These are phyloP conservation scores for Fusarium austroafricanum DNA, from an alignment of 2,329 filamentous ascomycete genomes.

Conservation along the genomic window DNA sequence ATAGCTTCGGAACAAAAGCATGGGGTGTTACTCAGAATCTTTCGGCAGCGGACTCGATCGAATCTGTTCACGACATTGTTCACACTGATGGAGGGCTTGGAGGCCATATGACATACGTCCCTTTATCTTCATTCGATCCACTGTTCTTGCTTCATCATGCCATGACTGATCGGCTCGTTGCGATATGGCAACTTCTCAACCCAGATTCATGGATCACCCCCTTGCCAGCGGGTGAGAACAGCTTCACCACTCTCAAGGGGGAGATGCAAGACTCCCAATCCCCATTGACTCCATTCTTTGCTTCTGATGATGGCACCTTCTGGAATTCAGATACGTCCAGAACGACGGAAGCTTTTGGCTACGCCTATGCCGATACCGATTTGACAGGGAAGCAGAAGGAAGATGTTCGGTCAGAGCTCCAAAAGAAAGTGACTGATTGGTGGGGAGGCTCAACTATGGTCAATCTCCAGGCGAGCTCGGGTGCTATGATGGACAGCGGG, in stretches of 20 bases:
- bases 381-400: slow-evolving; percentile 39
- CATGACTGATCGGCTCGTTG: slow-evolving; percentile 79
- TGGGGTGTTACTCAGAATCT: slow-evolving; percentile 63
- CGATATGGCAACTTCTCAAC: slow-evolving; percentile 82
- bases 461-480: slow-evolving; percentile 28
- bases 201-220: slow-evolving; percentile 74
- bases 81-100: slow-evolving; percentile 69
- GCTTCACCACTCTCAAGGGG: slow-evolving; percentile 69
- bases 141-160: slow-evolving; percentile 82
- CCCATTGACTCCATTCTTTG: slow-evolving; percentile 75
- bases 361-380: slow-evolving; percentile 76
- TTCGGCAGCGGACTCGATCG: slow-evolving; percentile 70
- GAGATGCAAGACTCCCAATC: slow-evolving; percentile 66
- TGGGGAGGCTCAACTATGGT: slow-evolving; percentile 51
- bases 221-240: slow-evolving; percentile 64
- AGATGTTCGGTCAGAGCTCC: slow-evolving; percentile 49
- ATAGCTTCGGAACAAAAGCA: slow-evolving; percentile 75
- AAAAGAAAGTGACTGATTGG: slow-evolving; percentile 64
- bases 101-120: slow-evolving; percentile 77
- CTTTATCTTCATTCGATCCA: slow-evolving; percentile 82
- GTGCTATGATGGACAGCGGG: slow-evolving; percentile 8
- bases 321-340: slow-evolving; percentile 75
- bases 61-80: slow-evolving; percentile 72
- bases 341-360: slow-evolving; percentile 72
- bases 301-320: slow-evolving; percentile 66